Conservation (phyloP, 345 rosid genomes). For the Eucalyptus decipiens region DNA sequence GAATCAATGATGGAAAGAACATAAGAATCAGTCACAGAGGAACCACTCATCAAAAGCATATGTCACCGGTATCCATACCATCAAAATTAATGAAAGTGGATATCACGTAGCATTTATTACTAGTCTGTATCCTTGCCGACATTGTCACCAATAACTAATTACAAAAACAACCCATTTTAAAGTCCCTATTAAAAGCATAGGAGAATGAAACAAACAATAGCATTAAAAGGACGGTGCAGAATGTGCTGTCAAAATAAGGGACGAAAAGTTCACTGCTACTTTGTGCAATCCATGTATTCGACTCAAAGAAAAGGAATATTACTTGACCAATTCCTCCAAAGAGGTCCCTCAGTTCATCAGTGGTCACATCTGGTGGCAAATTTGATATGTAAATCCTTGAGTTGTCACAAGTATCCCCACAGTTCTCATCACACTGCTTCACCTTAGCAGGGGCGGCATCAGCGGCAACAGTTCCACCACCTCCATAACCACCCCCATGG, state of each 20-base stretch:
- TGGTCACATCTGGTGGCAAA: conserved; percentile 88
- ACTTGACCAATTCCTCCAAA: conserved; percentile 99
- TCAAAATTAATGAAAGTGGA: not conserved
- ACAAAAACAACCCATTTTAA: not conserved
- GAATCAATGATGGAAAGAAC: not conserved
- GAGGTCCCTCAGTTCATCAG: conserved; percentile 78
- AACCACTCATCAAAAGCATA: not conserved
- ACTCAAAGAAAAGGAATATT: not conserved
- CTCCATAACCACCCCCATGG: conserved; percentile 18
- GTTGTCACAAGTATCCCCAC: conserved; percentile 85
- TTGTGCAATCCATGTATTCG: not conserved
- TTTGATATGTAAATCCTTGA: conserved; percentile 92
- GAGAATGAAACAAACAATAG: not conserved
- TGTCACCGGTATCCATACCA: not conserved
- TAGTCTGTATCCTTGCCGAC: not conserved
- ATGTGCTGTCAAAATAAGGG: not conserved
- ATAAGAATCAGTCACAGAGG: not conserved
- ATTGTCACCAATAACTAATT: not conserved
- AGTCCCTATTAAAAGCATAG: not conserved
- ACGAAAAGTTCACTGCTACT: not conserved
- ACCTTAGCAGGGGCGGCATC: conserved; percentile 37
- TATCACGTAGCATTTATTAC: not conserved
- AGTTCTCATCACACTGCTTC: conserved; percentile 82
- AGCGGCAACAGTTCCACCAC: conserved; percentile 38
- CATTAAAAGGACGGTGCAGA: not conserved